phyloP scores from a whole-genome alignment of 768 basidiomycete genomes.

The Calocera cornea region DNA sequence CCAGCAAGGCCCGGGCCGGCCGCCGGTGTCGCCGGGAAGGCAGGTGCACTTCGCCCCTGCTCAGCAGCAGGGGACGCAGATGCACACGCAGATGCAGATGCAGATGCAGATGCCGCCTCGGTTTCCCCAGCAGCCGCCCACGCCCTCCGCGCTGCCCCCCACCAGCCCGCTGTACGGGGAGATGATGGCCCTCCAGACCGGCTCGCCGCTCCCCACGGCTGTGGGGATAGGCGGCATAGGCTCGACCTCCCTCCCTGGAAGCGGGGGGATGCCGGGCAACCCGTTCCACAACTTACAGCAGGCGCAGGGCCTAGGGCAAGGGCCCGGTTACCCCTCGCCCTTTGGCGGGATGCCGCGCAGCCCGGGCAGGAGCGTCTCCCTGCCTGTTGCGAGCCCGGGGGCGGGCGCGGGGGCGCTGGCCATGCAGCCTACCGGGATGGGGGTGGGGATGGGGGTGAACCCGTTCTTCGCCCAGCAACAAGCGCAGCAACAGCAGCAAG shows the following conservation, averaged over 20 bases:
- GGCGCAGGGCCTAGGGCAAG: too few relatives aligned
- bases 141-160: not conserved
- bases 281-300: too few relatives aligned
- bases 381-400: not conserved
- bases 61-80: too few relatives aligned
- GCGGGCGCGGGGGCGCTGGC: not conserved
- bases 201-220: not conserved
- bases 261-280: too few relatives aligned
- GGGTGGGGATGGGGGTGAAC: too few relatives aligned
- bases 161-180: not conserved
- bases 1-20: too few relatives aligned
- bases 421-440: not conserved
- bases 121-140: not conserved
- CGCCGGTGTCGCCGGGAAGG: too few relatives aligned
- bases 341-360: not conserved
- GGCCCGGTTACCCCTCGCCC: not conserved
- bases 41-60: too few relatives aligned
- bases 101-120: not conserved
- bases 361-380: not conserved
- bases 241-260: too few relatives aligned
- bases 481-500: not conserved
- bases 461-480: not conserved
- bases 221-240: too few relatives aligned
- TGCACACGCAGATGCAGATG: too few relatives aligned
- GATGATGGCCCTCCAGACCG: constrained; percentile 1